These are phyloP conservation scores for Colletotrichum euphorbiae DNA, from an alignment of 2,329 filamentous ascomycete species.

Conservation along the genomic window DNA sequence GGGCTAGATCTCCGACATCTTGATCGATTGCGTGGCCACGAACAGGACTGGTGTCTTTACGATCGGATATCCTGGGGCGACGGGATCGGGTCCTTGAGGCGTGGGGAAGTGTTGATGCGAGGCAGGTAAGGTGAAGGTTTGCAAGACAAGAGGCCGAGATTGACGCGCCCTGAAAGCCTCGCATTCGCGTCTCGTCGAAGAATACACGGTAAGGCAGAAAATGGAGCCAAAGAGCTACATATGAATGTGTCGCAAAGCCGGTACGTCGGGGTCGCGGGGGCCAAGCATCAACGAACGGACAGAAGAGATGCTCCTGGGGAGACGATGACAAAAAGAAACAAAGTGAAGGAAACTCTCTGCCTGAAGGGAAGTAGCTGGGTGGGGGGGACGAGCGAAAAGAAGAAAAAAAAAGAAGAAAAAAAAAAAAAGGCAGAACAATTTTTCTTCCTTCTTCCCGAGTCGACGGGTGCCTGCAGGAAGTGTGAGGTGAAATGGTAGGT, in stretches of 20 bases:
- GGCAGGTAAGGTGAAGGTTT: neutral
- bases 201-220: too few relatives aligned
- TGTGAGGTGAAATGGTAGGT: neutral
- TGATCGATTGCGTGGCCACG: neutral
- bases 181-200: too few relatives aligned
- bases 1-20: neutral
- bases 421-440: neutral
- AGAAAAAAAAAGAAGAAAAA: too few relatives aligned
- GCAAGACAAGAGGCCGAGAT: neutral
- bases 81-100: neutral
- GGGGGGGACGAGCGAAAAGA: too few relatives aligned
- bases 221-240: too few relatives aligned
- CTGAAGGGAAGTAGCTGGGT: neutral
- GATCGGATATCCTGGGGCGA: neutral
- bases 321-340: neutral
- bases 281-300: neutral
- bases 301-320: neutral
- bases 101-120: neutral
- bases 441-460: neutral
- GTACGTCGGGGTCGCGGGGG: neutral
- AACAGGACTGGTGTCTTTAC: neutral
- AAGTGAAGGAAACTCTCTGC: neutral
- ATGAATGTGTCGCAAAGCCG: neutral
- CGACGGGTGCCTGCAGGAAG: neutral
- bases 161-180: neutral